Conservation (phyloP, 257 asterid genomes). For the Nicotiana benthamiana region DNA sequence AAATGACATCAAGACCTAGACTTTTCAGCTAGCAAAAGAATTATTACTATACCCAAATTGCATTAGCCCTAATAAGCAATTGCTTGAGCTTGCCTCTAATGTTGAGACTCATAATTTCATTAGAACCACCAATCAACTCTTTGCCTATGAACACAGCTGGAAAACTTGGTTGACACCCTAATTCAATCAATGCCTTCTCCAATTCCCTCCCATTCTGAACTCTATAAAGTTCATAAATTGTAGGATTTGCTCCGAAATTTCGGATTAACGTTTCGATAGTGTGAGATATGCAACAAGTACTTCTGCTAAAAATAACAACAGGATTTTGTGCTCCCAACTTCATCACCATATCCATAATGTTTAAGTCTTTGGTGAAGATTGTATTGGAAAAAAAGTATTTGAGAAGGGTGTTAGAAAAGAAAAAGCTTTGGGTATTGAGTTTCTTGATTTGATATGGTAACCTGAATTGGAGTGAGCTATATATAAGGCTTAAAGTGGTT, state of each 20-base stretch:
- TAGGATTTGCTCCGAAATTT: not conserved
- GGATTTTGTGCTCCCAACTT: not conserved
- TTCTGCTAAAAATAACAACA: not conserved
- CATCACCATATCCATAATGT: not conserved
- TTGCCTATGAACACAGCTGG: slow-evolving; percentile 2
- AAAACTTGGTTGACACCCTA: not conserved
- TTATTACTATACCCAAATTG: not conserved
- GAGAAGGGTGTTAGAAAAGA: not conserved
- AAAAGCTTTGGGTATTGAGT: not conserved
- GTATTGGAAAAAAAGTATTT: not conserved
- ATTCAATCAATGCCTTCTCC: not conserved
- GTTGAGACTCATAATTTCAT: slow-evolving; percentile 1
- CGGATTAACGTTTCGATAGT: not conserved
- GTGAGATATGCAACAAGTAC: slow-evolving; percentile 2
- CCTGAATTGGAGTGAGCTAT: not conserved
- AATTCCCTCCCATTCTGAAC: not conserved
- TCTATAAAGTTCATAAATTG: not conserved
- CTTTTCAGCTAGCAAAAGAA: no score
- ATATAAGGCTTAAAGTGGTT: no score
- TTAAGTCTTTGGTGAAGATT: not conserved
- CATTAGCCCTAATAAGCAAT: slow-evolving; percentile 6
- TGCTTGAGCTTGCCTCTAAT: slow-evolving; percentile 5
- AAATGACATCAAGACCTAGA: not conserved
- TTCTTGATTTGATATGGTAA: not conserved
- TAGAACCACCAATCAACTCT: not conserved